These are phyloP conservation scores for Debaryomycetaceae sp. DNA, from an alignment of 1,139 yeast genomes.

Conservation along the genomic window DNA sequence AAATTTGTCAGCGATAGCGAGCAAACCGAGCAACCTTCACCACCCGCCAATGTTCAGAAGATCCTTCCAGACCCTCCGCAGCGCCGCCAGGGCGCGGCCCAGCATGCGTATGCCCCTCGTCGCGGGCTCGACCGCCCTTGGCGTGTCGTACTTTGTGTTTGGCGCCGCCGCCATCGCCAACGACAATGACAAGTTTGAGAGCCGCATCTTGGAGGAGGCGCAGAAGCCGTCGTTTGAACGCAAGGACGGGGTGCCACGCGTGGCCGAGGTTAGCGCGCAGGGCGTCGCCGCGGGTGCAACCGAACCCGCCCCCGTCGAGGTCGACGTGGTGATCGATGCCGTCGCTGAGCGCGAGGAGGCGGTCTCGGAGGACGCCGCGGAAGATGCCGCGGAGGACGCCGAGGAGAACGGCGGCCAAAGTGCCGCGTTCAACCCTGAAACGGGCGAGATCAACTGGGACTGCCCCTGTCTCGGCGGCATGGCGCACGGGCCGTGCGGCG, in stretches of 20 bases:
- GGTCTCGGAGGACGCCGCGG: slow-evolving; percentile 10
- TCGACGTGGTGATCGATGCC: slow-evolving; percentile 8
- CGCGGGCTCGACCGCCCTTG: slow-evolving; percentile 3
- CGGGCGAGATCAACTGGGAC: slow-evolving; percentile 99
- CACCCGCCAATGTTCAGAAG: slow-evolving; percentile 2
- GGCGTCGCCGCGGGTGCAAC: slow-evolving; percentile 5
- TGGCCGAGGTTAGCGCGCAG: slow-evolving; percentile 2
- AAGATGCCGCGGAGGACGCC: slow-evolving; percentile 11
- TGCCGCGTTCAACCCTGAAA: slow-evolving; percentile 92
- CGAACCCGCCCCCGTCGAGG: slow-evolving; percentile 8
- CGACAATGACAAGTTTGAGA: slow-evolving; percentile 11
- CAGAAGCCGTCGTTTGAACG: slow-evolving; percentile 3
- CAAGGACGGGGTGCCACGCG: not conserved
- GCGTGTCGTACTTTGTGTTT: slow-evolving; percentile 3
- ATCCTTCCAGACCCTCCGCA: too few species aligned
- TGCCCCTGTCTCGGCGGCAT: slow-evolving; percentile 99
- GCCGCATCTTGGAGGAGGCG: slow-evolving; percentile 4
- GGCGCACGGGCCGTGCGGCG: slow-evolving; percentile 99
- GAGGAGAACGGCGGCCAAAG: slow-evolving; percentile 28
- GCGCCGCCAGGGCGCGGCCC: slow-evolving; percentile 2
- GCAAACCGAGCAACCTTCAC: too few species aligned
- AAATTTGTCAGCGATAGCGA: too few species aligned
- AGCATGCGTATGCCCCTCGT: slow-evolving; percentile 3
- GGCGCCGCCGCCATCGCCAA: slow-evolving; percentile 9
- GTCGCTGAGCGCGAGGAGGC: slow-evolving; percentile 4